Evolutionary conservation across 2,329 filamentous ascomycete genomes (phyloP).

Genomic region (Colletotrichum sp.): DNA sequence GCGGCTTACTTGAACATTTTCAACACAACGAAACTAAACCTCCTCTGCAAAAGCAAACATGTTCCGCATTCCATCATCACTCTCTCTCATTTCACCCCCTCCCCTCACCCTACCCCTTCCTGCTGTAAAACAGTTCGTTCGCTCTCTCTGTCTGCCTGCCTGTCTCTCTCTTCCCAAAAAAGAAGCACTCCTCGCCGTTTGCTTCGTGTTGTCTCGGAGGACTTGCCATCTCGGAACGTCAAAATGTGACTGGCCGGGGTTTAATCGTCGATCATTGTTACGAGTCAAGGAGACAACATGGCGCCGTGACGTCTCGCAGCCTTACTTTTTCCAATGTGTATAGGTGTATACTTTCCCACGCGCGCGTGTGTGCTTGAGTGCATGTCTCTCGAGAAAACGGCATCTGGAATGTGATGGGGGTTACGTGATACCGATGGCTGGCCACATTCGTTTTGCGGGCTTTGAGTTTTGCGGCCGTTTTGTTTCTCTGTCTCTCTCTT

Average conservation of each 20-base stretch:
- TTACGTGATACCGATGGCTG: not conserved
- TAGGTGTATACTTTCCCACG: not conserved
- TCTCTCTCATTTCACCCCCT: not conserved
- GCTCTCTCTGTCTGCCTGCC: not conserved
- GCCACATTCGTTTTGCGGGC: not conserved
- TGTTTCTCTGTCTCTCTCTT: not conserved
- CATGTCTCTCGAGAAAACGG: not conserved
- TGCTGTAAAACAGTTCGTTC: not conserved
- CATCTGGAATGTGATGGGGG: not conserved
- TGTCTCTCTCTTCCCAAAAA: not conserved
- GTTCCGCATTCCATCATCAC: not conserved
- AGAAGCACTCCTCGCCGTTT: not conserved
- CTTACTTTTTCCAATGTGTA: not conserved
- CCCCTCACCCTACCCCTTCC: not conserved
- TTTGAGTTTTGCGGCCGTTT: not conserved
- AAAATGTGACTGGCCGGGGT: not conserved
- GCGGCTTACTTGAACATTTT: not conserved
- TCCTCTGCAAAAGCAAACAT: not conserved
- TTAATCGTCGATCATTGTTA: not conserved
- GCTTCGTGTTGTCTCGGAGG: conserved; percentile 3
- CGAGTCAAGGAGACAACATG: conserved; percentile 18
- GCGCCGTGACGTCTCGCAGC: not conserved
- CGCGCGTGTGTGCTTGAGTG: not conserved
- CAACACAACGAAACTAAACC: not conserved
- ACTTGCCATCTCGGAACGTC: not conserved